Evolutionary conservation across 164 flowering plant genomes (phyloP), one percentile per base, ranked within the genome.

Genomic region (Vitis labrusca): DNA sequence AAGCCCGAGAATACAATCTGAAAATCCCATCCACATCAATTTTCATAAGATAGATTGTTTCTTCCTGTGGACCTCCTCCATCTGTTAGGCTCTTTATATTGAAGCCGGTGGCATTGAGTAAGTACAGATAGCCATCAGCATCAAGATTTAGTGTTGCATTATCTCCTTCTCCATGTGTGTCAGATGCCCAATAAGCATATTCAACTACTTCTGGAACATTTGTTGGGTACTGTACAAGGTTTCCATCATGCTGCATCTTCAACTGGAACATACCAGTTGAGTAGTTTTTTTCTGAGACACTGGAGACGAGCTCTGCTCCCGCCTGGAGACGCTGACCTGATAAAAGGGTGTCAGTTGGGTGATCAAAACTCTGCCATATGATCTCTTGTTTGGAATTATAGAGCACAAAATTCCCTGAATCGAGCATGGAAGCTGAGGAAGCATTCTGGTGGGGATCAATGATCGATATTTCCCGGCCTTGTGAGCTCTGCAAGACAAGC

Each of bases 321-420:
- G 67, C n/a, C 9, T 0, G 5, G 5, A 81, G 74, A 2, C 29
- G 19, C 37, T 77, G 80, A 19, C 69, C 55, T 2, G 57, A 55
- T 59, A 77, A 47, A 17, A 74, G 55, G 10, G 76, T 78, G 16
- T 74, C 73, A 0, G 80, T 79, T 54, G 83, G 87, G 10, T 53
- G 8, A 2, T 77, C 73, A 23, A 81, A 84, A 50, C 77, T 82
- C 59, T 80, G 77, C 85, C 85, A 82, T 7, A 79, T 65, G 29
- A 74, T 53, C 1, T 11, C 10, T 0, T 14, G 16, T 44, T 13
- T 16, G 9, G 74, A 55, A n/a, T 77, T 51, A 23, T 79, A 73
- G 3, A 82, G 69, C 57, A 83, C 82, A 19, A 83, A 78, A 32
- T 80, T 83, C 15, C 82, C 86, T 0, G 78, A 56, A 47, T 83